Percentiles rank a stretch among this genome's conserved stretches.
Evolutionary conservation across 345 rosid genomes (phyloP).

Genomic region (Aquilaria sinensis): DNA sequence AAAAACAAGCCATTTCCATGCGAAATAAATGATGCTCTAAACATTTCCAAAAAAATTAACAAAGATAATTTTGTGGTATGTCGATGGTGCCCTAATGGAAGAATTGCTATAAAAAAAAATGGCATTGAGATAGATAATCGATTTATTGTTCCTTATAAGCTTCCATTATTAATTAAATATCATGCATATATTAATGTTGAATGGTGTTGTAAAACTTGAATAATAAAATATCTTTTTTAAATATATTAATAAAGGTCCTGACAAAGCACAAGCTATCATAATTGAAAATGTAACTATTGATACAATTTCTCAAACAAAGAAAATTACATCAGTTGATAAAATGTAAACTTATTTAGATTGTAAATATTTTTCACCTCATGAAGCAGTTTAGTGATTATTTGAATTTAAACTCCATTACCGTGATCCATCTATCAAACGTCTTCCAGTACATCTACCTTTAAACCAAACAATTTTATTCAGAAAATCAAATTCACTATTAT

Average conservation of each 20-base stretch:
- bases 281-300: not conserved
- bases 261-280: not conserved
- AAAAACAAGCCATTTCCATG: no score
- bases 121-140: not conserved
- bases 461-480: not conserved
- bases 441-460: rapidly evolving
- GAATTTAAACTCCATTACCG: not conserved
- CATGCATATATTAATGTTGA: not conserved
- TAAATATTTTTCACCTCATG: not conserved
- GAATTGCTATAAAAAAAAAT: not conserved
- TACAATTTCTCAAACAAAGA: not conserved
- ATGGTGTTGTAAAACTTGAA: not conserved
- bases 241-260: not conserved
- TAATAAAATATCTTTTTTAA: not conserved
- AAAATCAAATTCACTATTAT: rapidly evolving
- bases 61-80: not conserved
- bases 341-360: not conserved
- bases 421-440: not conserved
- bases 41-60: not conserved
- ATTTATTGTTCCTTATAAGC: not conserved
- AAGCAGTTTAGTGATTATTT: not conserved
- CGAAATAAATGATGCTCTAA: not conserved
- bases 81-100: not conserved
- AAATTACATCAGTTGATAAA: not conserved
- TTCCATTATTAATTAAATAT: not conserved